Base-by-base conservation (phyloP, 495 filamentous ascomycete species). In the Penicillium subrubescens region DNA sequence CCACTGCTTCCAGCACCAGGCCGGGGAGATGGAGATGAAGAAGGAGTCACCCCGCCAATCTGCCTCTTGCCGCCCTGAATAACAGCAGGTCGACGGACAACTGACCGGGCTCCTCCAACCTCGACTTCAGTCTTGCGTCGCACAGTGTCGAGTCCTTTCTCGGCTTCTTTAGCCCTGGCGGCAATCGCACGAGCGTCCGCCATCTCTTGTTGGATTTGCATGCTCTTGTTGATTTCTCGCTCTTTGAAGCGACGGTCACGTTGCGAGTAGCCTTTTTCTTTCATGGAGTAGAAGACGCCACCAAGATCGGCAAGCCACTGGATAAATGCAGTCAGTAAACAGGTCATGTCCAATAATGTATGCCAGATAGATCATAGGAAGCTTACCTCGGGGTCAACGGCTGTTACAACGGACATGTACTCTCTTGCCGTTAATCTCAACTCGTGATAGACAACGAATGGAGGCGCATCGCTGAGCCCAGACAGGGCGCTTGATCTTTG, bases 401-500 rank as follows among this genome's bases (percentile, higher is more conserved):
- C 87, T 7, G 96, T 99, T 33, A 99, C 96, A 2, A 92, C 96
- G 4, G 90, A 94, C 94, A 99, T 98, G 81, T 98, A 99, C 78
- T 98, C 96, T 73, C 97, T 97, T 57, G 88, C 91, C 0, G 96
- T 99, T 51, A 98, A 86, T 67, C 97, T 97, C 67, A 99, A 86
- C 77, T 99, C 96, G 79, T 99, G 96, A 77, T 98, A 99, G 33
- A 99, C 89, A 60, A 99, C 94, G 69, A 97, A 97, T 70, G 98
- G 94, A 0, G 96, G 96, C 31, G 97, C 84, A 76, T 95, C 95
- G 5, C 95, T 94, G 2, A 95, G 84, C 41, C 94, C 94, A 72
- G 96, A 98, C 8, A 99, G 82, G 8, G 94, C 92, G 67, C 89
- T 92, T 2, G 96, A 98, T 27, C 96, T 94, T 76, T 98, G 96